Evolutionary conservation across 2,329 filamentous ascomycete genomes (phyloP).

Genomic region (Epichloe typhina): DNA sequence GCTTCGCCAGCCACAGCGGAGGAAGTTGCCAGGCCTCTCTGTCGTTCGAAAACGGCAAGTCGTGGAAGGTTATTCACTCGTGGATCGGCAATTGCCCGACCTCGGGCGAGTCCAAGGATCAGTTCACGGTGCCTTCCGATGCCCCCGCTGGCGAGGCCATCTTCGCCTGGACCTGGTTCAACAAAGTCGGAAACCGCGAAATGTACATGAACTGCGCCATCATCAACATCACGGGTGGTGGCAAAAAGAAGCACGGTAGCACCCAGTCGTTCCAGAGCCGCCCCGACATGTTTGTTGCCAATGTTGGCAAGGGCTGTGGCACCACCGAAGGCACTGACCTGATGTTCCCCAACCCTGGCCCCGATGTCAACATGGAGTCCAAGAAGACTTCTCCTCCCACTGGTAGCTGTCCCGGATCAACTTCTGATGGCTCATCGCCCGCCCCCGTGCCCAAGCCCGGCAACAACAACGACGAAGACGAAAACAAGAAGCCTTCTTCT

Average conservation of each 20-base stretch:
- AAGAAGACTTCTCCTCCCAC: conserved; percentile 23
- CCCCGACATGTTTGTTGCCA: conserved; percentile 59
- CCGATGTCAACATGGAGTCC: conserved; percentile 31
- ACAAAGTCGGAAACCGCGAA: conserved; percentile 63
- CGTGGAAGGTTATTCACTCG: conserved; percentile 55
- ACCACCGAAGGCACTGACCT: conserved; percentile 46
- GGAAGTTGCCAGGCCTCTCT: conserved; percentile 67
- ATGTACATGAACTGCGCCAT: conserved; percentile 81
- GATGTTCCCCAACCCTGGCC: conserved; percentile 52
- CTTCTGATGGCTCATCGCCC: not conserved
- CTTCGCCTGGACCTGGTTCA: conserved; percentile 69
- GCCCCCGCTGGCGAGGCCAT: conserved; percentile 48
- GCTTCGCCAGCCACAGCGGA: conserved; percentile 50
- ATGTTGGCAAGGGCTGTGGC: conserved; percentile 46
- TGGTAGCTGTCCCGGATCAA: conserved; percentile 16
- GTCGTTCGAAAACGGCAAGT: conserved; percentile 56
- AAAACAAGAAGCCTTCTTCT: not conserved
- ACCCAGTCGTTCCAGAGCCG: conserved; percentile 38
- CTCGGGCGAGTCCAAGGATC: conserved; percentile 35
- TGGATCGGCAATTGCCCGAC: conserved; percentile 42
- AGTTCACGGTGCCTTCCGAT: conserved; percentile 53
- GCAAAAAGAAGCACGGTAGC: conserved; percentile 10
- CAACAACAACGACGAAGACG: not conserved
- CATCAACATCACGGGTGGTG: conserved; percentile 42
- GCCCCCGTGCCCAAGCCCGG: not conserved